Conservation (phyloP, 305 asterid species). For the Solanum chacoense region DNA sequence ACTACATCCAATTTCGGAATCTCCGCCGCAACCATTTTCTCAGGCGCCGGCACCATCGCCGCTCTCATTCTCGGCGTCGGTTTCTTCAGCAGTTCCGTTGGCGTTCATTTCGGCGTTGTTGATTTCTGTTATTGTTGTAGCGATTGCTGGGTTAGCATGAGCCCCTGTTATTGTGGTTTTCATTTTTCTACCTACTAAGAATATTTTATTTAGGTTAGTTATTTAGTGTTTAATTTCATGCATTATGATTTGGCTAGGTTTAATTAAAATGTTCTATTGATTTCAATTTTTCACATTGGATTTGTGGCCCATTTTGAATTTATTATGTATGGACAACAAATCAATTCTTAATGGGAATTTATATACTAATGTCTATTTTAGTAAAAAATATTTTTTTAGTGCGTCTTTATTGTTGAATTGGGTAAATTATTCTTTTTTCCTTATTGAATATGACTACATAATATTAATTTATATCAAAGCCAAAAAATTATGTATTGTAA, state of each 20-base stretch:
- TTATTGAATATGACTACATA: not conserved
- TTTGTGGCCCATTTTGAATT: not conserved
- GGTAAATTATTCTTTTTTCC: not conserved
- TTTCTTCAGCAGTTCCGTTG: not conserved
- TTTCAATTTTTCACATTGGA: not conserved
- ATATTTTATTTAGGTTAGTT: not conserved
- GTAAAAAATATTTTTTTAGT: not conserved
- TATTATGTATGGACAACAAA: not conserved
- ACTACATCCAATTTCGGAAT: conserved; percentile 9
- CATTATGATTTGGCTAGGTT: not conserved
- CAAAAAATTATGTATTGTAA: not conserved
- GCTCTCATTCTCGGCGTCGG: not conserved
- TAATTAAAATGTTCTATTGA: not conserved
- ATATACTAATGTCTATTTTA: not conserved
- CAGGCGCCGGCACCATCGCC: not conserved
- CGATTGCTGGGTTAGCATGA: not conserved
- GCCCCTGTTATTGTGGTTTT: not conserved
- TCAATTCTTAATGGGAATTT: not conserved
- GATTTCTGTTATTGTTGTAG: not conserved
- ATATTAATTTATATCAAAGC: not conserved
- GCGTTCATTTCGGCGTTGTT: not conserved
- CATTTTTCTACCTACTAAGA: not conserved
- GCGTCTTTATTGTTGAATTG: not conserved
- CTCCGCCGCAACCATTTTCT: conserved; percentile 14
- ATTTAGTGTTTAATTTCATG: not conserved